Evolutionary conservation across 2,329 filamentous ascomycete species (phyloP).

Genomic region (Akanthomyces dipterigenus): DNA sequence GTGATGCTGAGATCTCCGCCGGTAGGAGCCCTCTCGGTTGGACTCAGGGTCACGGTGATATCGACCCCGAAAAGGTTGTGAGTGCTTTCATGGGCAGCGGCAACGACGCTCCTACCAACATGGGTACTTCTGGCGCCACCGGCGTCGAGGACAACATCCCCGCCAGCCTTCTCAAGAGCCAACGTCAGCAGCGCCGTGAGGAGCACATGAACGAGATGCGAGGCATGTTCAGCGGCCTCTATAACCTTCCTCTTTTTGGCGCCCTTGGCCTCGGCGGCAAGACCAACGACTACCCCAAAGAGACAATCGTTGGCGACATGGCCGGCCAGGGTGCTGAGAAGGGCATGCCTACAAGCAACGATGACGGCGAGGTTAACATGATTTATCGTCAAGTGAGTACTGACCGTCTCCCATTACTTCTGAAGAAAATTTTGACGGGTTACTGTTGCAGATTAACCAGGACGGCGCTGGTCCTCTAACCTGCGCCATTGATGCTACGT

Average conservation of each 20-base stretch:
- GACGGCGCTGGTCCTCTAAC: conserved; percentile 56
- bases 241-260: conserved; percentile 9
- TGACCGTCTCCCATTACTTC: not conserved
- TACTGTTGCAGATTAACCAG: conserved; percentile 50
- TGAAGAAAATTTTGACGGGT: not conserved
- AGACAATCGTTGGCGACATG: conserved; percentile 47
- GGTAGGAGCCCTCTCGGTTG: conserved; percentile 51
- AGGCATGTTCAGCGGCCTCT: conserved; percentile 15
- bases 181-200: conserved; percentile 11
- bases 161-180: not conserved
- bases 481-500: conserved; percentile 51
- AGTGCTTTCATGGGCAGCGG: conserved; percentile 47
- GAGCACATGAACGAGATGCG: conserved; percentile 9
- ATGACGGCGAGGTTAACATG: conserved; percentile 56
- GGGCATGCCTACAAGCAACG: conserved; percentile 54
- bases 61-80: conserved; percentile 47
- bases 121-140: conserved; percentile 26
- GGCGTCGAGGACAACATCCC: conserved; percentile 32
- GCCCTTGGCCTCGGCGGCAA: conserved; percentile 21
- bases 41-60: conserved; percentile 46
- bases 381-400: conserved; percentile 47
- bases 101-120: conserved; percentile 23
- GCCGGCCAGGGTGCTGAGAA: conserved; percentile 45
- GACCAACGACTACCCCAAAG: conserved; percentile 35
- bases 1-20: conserved; percentile 45